These are phyloP conservation scores for Pharnaceum exiguum DNA, from an alignment of 148 eudicot genomes.

Conservation along the genomic window DNA sequence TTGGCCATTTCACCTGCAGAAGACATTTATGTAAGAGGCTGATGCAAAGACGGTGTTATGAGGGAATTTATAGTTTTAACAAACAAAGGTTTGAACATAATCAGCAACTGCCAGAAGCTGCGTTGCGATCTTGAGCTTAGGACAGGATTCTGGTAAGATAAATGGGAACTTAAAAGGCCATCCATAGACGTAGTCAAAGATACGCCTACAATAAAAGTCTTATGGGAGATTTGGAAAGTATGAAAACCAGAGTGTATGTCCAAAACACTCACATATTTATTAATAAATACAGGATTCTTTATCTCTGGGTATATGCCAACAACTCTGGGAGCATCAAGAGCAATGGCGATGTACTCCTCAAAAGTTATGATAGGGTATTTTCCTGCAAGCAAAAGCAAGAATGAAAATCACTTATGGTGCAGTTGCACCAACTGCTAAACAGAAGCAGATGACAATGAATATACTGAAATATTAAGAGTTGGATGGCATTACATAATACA, in stretches of 20 bases:
- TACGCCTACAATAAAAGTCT: too few species aligned
- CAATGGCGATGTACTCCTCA: conserved; percentile 85
- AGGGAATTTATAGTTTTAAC: not conserved
- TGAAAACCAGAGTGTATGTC: not conserved
- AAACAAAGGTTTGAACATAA: too few species aligned
- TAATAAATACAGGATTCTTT: conserved; percentile 80
- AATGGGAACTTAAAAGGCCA: too few species aligned
- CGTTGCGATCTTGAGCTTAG: too few species aligned
- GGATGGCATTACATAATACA: conserved; percentile 2
- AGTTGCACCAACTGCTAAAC: not conserved
- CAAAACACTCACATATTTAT: conserved; percentile 62
- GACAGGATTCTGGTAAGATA: too few species aligned
- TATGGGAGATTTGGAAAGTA: not conserved
- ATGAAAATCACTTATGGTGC: not conserved
- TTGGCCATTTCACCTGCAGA: conserved; percentile 84
- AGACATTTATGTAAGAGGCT: not conserved
- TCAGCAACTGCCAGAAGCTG: too few species aligned
- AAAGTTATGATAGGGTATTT: conserved; percentile 82
- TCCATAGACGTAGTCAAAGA: too few species aligned
- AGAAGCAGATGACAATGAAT: not conserved
- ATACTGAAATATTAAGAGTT: not conserved
- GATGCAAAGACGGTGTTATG: not conserved
- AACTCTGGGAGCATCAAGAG: conserved; percentile 82
- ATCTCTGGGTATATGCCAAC: conserved; percentile 99
- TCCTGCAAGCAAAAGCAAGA: conserved; percentile 40